Percentiles rank a stretch among this genome's conserved stretches.
Evolutionary conservation across 2,329 filamentous ascomycete species (phyloP).

Genomic region (Alternaria triticina): DNA sequence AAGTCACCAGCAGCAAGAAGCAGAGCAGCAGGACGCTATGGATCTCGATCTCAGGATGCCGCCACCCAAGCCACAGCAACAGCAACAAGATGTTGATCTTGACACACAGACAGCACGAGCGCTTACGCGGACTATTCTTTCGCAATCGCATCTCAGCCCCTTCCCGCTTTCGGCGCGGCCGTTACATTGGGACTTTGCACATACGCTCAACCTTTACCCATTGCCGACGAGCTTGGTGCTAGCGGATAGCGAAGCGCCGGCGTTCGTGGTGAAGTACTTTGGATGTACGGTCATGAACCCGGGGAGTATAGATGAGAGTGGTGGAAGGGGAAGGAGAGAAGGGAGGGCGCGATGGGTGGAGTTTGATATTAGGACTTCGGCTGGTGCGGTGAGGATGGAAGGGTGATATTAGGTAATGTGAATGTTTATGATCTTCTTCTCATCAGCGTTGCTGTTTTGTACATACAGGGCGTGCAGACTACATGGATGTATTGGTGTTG

Average conservation of each 20-base stretch:
- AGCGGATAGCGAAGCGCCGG: conserved; percentile 78
- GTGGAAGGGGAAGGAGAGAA: conserved; percentile 68
- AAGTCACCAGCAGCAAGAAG: conserved; percentile 11
- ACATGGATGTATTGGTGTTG: background rate
- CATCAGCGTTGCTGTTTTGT: background rate
- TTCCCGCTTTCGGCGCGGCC: conserved; percentile 82
- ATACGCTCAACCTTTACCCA: conserved; percentile 81
- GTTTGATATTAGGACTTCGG: conserved; percentile 61
- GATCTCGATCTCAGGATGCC: conserved; percentile 51
- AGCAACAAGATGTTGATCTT: conserved; percentile 29
- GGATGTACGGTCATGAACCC: conserved; percentile 97
- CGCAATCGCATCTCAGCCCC: conserved; percentile 87
- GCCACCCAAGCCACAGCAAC: conserved; percentile 8
- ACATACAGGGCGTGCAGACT: background rate
- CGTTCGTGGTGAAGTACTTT: conserved; percentile 90
- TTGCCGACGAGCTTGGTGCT: conserved; percentile 84
- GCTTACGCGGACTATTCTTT: conserved; percentile 87
- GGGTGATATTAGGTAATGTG: conserved; percentile 14
- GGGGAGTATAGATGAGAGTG: conserved; percentile 68
- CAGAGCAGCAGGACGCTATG: conserved; percentile 47
- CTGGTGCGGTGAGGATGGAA: conserved; percentile 36
- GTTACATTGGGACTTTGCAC: conserved; percentile 86
- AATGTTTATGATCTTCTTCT: background rate
- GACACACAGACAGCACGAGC: conserved; percentile 66
- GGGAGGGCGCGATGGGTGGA: conserved; percentile 81